Evolutionary conservation across 192 early-diverging fungal species (phyloP), one percentile per base, ranked within the genome.

Genomic region (Entomortierella parvispora): DNA sequence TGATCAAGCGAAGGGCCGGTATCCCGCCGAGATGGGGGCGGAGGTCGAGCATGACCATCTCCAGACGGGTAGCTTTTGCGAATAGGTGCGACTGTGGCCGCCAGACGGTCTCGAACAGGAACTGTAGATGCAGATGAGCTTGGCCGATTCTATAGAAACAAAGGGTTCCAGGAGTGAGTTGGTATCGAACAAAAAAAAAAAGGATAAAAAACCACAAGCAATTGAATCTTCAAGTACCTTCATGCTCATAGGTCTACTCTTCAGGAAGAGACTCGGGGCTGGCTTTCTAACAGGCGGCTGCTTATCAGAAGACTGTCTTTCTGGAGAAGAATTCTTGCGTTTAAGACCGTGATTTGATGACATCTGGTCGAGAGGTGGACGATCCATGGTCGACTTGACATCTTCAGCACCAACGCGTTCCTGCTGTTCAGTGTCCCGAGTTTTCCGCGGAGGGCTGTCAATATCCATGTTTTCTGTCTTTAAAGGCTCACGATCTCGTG

Each of bases 91-190:
- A n/a, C n/a, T n/a, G n/a, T n/a, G n/a, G 74, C 63, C 22, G 74
- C 74, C 18, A 77, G 65, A 25, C 74, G 53, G 4, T 77, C 74
- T 14, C 74, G 44, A 22, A 61, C 5, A 5, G 72, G 65, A n/a
- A 76, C 33, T 17, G 31, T 31, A 37, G 33, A 29, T 57, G n/a
- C 44, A 45, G 44, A 18, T 25, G 48, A 49, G 48, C 20, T 18
- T 49, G 48, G 20, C n/a, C 48, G 15, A 14, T 4, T 32, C 11
- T 3, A 32, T 26, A 14, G 14, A 49, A 37, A 22, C 17, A 4
- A 32, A 34, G 31, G 34, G 54, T 2, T 7, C 20, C 17, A 18
- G 33, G 51, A 25, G 49, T 31, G 2, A 32, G 59, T 61, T 23
- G 11, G 22, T 50, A 34, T 22, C 11, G 15, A 31, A 25, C 29